Evolutionary conservation across 1,139 yeast species (phyloP).

Genomic region (Candida neerlandica): DNA sequence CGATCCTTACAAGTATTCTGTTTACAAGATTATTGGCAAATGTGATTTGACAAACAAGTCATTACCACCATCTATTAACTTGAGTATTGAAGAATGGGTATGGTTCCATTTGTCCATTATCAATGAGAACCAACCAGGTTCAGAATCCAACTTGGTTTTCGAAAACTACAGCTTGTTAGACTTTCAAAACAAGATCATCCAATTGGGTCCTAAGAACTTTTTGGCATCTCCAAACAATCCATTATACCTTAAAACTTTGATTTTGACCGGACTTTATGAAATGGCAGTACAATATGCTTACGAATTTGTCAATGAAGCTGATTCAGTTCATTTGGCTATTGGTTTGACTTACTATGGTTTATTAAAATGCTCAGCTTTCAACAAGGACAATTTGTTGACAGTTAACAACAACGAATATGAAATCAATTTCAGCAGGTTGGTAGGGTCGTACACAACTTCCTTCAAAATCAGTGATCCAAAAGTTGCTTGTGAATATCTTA

Average conservation of each 20-base stretch:
- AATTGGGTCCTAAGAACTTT: conserved; percentile 76
- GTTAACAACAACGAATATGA: conserved; percentile 41
- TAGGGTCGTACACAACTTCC: conserved; percentile 75
- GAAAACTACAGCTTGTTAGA: conserved; percentile 76
- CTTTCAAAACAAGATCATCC: conserved; percentile 70
- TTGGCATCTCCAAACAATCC: conserved; percentile 63
- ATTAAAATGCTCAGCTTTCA: conserved; percentile 49
- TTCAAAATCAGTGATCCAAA: conserved; percentile 87
- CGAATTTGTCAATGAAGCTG: conserved; percentile 71
- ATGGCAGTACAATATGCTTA: conserved; percentile 71
- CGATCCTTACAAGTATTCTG: conserved; percentile 90
- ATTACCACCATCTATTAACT: conserved; percentile 70
- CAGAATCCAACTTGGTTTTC: conserved; percentile 50
- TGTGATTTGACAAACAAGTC: conserved; percentile 79
- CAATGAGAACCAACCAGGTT: conserved; percentile 46
- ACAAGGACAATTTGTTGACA: conserved; percentile 36
- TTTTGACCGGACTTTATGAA: conserved; percentile 81
- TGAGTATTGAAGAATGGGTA: conserved; percentile 93
- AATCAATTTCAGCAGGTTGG: conserved; percentile 58
- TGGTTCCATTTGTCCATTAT: conserved; percentile 88
- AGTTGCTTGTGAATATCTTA: conserved; percentile 86
- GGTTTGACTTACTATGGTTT: conserved; percentile 78
- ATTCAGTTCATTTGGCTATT: conserved; percentile 88
- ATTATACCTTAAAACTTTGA: conserved; percentile 72
- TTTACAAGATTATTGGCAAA: conserved; percentile 88